Evolutionary conservation across 1,284 basidiomycete species (phyloP).

Genomic region (Tylopilus orsonianus): DNA sequence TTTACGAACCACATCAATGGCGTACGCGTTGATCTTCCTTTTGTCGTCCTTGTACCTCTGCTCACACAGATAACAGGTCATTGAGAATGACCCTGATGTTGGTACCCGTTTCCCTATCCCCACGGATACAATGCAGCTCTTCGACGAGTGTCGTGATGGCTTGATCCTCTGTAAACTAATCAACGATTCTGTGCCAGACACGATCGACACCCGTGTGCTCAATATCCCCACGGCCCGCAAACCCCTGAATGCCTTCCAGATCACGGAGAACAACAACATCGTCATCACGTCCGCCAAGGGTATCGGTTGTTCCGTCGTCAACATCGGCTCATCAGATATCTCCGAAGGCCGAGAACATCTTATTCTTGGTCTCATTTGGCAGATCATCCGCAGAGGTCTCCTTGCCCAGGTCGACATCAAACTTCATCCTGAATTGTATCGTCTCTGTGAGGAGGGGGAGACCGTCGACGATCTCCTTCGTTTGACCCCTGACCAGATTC

Average conservation of each 20-base stretch:
- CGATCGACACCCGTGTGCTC: conserved; percentile 96
- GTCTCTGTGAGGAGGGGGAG: conserved; percentile 94
- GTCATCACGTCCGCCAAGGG: conserved; percentile 98
- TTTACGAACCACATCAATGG: conserved; percentile 98
- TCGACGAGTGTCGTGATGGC: conserved; percentile 96
- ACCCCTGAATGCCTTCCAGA: conserved; percentile 93
- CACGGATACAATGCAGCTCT: conserved; percentile 98
- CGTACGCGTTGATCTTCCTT: conserved; percentile 41
- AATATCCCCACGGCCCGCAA: conserved; percentile 82
- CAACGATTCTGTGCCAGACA: conserved; percentile 98
- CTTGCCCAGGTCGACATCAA: conserved; percentile 97
- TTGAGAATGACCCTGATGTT: conserved; percentile 89
- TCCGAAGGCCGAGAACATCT: conserved; percentile 95
- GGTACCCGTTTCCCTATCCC: conserved; percentile 87
- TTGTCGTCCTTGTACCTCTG: not conserved
- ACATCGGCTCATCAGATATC: conserved; percentile 93
- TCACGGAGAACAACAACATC: conserved; percentile 99
- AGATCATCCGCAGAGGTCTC: conserved; percentile 93
- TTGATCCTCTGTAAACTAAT: conserved; percentile 97
- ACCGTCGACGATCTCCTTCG: conserved; percentile 94
- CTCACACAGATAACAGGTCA: conserved; percentile 54
- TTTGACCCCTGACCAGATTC: conserved; percentile 94
- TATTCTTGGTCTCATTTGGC: conserved; percentile 99
- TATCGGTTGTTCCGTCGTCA: conserved; percentile 98
- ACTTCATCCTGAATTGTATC: conserved; percentile 94